These are phyloP conservation scores for Xylaria hypoxylon DNA, from an alignment of 2,329 filamentous ascomycete species.

Conservation along the genomic window DNA sequence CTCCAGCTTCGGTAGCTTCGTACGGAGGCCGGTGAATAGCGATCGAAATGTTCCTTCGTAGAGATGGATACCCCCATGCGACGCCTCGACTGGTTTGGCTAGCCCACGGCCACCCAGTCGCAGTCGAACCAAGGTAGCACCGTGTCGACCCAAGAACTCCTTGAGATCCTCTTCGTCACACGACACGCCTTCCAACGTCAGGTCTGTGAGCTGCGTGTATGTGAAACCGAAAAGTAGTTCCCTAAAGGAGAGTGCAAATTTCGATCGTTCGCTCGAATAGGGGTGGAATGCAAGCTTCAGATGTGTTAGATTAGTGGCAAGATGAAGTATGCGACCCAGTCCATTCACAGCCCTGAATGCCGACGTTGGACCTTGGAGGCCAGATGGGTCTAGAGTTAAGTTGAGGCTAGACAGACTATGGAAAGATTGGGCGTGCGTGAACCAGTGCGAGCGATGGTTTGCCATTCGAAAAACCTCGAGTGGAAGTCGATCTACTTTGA, in stretches of 20 bases:
- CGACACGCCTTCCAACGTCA: constrained; percentile 58
- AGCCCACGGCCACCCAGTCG: constrained; percentile 60
- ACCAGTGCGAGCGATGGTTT: constrained; percentile 56
- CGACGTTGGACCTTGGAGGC: constrained; percentile 52
- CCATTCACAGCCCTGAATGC: constrained; percentile 57
- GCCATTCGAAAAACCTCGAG: constrained; percentile 56
- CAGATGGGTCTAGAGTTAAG: constrained; percentile 56
- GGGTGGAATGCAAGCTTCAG: constrained; percentile 58
- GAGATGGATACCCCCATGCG: constrained; percentile 59
- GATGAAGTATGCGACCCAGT: constrained; percentile 57
- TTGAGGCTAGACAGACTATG: constrained; percentile 55
- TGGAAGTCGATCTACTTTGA: constrained; percentile 58
- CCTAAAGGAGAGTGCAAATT: constrained; percentile 56
- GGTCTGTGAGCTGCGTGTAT: constrained; percentile 54
- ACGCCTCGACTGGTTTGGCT: constrained; percentile 54
- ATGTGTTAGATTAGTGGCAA: constrained; percentile 52
- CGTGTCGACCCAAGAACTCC: constrained; percentile 57
- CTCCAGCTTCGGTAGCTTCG: constrained; percentile 54
- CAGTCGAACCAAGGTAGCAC: constrained; percentile 54
- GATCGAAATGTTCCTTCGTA: constrained; percentile 58
- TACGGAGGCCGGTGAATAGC: constrained; percentile 56
- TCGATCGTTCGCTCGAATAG: constrained; percentile 54
- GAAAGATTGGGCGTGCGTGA: constrained; percentile 56
- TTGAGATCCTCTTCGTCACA: constrained; percentile 59
- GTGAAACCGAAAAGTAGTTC: constrained; percentile 55